These are phyloP conservation scores for Gynostemma pentaphyllum DNA, from an alignment of 306 rosid genomes.

Conservation along the genomic window DNA sequence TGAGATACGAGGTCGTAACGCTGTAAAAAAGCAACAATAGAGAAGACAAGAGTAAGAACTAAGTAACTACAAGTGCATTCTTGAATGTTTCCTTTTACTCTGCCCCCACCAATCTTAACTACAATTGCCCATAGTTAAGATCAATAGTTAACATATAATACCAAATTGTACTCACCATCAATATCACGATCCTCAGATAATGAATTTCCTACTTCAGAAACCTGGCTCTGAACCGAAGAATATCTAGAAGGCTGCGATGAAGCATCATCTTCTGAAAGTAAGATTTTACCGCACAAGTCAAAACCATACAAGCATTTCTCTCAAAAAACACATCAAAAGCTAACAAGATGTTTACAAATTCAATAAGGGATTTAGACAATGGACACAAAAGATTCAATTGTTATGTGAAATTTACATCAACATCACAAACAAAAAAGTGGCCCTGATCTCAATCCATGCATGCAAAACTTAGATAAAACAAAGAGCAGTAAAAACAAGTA, in stretches of 20 bases:
- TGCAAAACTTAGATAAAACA: background rate
- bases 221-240: conserved; percentile 33
- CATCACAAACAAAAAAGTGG: background rate
- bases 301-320: background rate
- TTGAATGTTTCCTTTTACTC: background rate
- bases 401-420: background rate
- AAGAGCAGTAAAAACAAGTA: background rate
- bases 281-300: background rate
- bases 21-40: too few species aligned
- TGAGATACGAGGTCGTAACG: conserved; percentile 46
- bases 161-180: conserved; percentile 27
- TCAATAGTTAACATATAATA: background rate
- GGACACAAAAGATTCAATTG: background rate
- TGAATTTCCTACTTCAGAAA: conserved; percentile 33
- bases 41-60: too few species aligned
- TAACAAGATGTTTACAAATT: background rate
- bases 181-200: conserved; percentile 42
- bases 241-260: conserved; percentile 34
- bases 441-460: background rate
- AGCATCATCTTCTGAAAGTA: conserved; percentile 46
- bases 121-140: background rate
- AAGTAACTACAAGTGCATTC: background rate
- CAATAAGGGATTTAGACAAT: background rate
- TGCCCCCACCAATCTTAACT: background rate
- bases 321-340: background rate